Evolutionary conservation across 2,329 filamentous ascomycete genomes (phyloP), one percentile per base, ranked within the genome.

Genomic region (Ascochyta clinopodiicola): DNA sequence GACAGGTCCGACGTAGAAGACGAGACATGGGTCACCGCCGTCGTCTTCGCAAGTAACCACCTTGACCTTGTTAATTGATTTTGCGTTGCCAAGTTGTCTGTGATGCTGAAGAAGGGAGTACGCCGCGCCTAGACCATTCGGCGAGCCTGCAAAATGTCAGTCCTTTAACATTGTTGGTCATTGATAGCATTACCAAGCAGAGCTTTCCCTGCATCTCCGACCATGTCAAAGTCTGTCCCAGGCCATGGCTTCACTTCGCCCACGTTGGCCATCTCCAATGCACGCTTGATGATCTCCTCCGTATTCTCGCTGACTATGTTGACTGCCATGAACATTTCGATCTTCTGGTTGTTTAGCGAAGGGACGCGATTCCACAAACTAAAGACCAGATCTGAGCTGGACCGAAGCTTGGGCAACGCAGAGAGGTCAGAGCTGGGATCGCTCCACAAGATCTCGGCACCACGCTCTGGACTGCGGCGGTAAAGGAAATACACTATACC

Each of bases 321-420:
- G 25, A 50, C 34, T 21, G 42, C 38, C 32, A 56, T 40, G 13
- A 56, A 44, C 21, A 38, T 44, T 19, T 51, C 37, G 32, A 59
- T 48, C 32, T 48, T 42, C 1, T 34, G 31, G 2, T 42, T 12
- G 3, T 49, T 34, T 10, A 22, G 21, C 4, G 35, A 21, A 15
- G 44, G 6, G 12, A 53, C 43, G 27, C 44, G 45, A 10, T 56
- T 43, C 51, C 58, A 61, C 10, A 56, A 10, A 3, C 44, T 56
- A 32, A 50, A 59, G 2, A 56, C 56, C 6, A 61, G 32, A 24
- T 61, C 58, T 1, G 58, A 61, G 27, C 51, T 61, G 2, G 58
- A 44, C 4, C 48, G 44, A 1, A 61, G 37, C 5, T 45, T 44
- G 1, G 56, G 56, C 0, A 61, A 40, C 5, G 51, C 32, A 29